Conservation (phyloP, 2,329 filamentous ascomycete species). For the Pseudocercospora fijiensis region DNA sequence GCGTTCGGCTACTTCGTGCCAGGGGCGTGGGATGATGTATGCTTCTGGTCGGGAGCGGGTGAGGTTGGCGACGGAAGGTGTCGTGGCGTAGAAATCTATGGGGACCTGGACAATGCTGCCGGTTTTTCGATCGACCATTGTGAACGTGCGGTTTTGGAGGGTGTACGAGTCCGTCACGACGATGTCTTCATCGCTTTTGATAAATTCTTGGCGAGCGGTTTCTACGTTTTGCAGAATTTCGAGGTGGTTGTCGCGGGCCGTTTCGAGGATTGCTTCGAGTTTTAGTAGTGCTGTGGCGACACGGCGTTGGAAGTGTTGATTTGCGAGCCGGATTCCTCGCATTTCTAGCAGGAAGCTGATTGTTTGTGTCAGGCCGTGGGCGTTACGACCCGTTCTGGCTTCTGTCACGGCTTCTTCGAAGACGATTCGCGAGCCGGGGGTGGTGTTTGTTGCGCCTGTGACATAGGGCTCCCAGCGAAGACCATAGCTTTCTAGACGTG, state of each 20-base stretch:
- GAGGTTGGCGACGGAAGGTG: background rate
- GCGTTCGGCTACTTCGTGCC: background rate
- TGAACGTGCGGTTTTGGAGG: background rate
- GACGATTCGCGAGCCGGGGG: constrained; percentile 19
- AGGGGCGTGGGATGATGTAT: background rate
- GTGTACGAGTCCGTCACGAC: background rate
- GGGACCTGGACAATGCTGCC: background rate
- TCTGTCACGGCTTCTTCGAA: background rate
- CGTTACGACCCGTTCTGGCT: background rate
- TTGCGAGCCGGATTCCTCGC: background rate
- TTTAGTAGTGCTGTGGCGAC: background rate
- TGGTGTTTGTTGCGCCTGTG: constrained; percentile 26
- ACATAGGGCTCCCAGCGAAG: constrained; percentile 40
- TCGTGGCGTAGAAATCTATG: background rate
- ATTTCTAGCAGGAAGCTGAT: background rate
- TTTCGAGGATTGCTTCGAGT: background rate
- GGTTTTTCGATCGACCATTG: background rate
- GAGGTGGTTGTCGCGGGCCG: background rate
- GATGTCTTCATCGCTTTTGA: background rate
- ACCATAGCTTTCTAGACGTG: constrained; percentile 30
- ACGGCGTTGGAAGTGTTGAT: background rate
- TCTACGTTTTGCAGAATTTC: background rate
- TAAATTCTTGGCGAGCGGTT: background rate
- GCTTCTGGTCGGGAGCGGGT: background rate
- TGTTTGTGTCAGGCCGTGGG: background rate